A percentile compares a stretch with the other conserved stretches of the same genome.
Evolutionary conservation across 176 grass and related monocot genomes (phyloP).

Genomic region (Bromus sterilis): DNA sequence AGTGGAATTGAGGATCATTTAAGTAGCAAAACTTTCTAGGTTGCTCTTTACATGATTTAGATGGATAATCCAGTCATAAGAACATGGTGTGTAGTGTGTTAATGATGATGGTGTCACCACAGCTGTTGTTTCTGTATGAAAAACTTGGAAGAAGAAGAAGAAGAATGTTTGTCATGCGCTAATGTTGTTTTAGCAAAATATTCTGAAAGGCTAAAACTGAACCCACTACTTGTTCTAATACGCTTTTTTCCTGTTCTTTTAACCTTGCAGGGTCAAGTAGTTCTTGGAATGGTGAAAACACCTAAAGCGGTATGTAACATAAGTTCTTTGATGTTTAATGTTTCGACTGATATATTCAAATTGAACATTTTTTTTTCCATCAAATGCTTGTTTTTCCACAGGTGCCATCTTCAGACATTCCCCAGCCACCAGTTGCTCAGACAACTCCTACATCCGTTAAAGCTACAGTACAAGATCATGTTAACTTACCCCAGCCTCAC

Average conservation of each 20-base stretch:
- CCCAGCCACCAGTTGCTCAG: conserved; percentile 27
- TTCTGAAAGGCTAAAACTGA: neutral
- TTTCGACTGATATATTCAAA: neutral
- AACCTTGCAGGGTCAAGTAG: conserved; percentile 71
- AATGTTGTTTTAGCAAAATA: neutral
- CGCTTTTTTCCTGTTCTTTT: neutral
- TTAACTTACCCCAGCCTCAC: conserved; percentile 28
- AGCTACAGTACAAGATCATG: conserved; percentile 28
- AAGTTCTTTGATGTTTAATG: conserved; percentile 11
- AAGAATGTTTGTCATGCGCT: neutral
- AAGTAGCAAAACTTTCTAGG: neutral
- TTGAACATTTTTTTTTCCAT: conserved; percentile 9
- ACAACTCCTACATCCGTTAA: conserved; percentile 29
- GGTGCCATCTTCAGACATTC: conserved; percentile 34
- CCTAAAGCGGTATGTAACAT: conserved; percentile 63
- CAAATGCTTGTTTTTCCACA: conserved; percentile 43
- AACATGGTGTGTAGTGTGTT: neutral
- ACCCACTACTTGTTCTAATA: neutral
- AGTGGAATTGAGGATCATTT: neutral
- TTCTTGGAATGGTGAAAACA: conserved; percentile 96
- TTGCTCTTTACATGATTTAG: neutral
- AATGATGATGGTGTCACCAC: neutral
- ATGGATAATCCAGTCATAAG: neutral
- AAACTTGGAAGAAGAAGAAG: neutral
- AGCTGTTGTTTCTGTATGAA: neutral